Conservation (phyloP, 176 grass and related monocot species). For the Aegilops tauschii region DNA sequence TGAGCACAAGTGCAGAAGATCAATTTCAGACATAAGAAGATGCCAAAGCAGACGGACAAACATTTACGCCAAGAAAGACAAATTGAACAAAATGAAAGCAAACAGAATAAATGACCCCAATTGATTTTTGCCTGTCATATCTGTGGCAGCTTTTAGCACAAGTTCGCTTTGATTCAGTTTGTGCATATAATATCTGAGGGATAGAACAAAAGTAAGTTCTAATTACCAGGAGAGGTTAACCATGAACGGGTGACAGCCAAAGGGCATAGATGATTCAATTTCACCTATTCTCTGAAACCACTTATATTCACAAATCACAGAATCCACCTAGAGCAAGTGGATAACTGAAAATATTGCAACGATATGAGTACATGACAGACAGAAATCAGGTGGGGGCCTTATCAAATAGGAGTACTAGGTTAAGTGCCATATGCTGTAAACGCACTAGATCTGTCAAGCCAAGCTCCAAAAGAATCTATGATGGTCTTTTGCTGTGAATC, state of each 20-base stretch:
- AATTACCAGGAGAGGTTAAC: background rate
- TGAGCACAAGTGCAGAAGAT: background rate
- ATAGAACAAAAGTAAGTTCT: background rate
- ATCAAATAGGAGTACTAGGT: slow-evolving; percentile 1
- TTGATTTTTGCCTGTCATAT: too few species aligned
- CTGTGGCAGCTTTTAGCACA: background rate
- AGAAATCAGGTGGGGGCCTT: background rate
- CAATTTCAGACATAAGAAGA: background rate
- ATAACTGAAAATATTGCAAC: background rate
- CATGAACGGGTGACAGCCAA: background rate
- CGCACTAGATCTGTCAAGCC: background rate
- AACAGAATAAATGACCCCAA: background rate
- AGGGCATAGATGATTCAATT: background rate
- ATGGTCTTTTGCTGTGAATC: background rate
- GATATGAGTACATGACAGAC: background rate
- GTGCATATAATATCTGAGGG: background rate
- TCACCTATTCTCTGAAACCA: background rate
- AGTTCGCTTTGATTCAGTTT: background rate
- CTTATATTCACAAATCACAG: background rate
- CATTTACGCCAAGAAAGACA: background rate
- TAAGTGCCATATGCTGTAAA: background rate
- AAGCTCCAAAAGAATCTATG: background rate
- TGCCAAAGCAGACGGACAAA: background rate
- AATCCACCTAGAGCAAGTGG: background rate
- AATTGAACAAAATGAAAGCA: background rate